phyloP scores from a whole-genome alignment of 352 stramenopile genomes.

The Pythium rishiriense region DNA sequence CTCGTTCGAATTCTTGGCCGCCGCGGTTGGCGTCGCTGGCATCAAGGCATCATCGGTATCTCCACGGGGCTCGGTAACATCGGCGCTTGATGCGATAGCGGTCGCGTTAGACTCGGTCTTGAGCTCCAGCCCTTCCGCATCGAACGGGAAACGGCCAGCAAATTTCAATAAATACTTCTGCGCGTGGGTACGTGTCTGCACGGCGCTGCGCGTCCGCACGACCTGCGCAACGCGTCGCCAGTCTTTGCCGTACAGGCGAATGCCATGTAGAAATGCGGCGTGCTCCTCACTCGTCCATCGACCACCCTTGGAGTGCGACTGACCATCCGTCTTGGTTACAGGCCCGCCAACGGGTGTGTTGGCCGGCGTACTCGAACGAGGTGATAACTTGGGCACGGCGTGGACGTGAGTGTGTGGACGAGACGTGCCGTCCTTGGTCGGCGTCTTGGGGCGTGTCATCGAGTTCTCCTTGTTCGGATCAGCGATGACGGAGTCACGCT shows the following conservation, averaged over 20 bases:
- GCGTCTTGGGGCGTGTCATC: constrained; percentile 56
- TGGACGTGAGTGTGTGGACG: constrained; percentile 18
- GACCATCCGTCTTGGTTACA: constrained; percentile 14
- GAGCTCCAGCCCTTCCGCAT: constrained; percentile 30
- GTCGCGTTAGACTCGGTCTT: constrained; percentile 6
- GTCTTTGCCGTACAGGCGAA: constrained; percentile 87
- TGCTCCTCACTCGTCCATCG: constrained; percentile 90
- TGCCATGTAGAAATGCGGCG: constrained; percentile 82
- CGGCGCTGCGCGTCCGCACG: constrained; percentile 79
- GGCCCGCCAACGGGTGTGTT: neutral
- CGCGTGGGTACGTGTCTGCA: constrained; percentile 87
- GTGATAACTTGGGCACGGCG: constrained; percentile 24
- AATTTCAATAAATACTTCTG: constrained; percentile 95
- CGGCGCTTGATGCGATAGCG: neutral
- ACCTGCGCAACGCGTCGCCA: constrained; percentile 84
- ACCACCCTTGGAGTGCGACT: constrained; percentile 64
- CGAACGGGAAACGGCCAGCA: constrained; percentile 76
- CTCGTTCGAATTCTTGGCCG: neutral
- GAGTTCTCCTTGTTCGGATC: constrained; percentile 83
- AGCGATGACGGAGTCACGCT: constrained; percentile 84
- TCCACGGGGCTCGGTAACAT: neutral
- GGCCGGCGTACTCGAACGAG: constrained; percentile 13
- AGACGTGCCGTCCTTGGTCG: constrained; percentile 23
- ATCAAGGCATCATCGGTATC: neutral
- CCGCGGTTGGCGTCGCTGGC: neutral